Evolutionary conservation across 140 eudicot species (phyloP), one percentile per base, ranked within the genome.

Genomic region (Erigeron philadelphicus): DNA sequence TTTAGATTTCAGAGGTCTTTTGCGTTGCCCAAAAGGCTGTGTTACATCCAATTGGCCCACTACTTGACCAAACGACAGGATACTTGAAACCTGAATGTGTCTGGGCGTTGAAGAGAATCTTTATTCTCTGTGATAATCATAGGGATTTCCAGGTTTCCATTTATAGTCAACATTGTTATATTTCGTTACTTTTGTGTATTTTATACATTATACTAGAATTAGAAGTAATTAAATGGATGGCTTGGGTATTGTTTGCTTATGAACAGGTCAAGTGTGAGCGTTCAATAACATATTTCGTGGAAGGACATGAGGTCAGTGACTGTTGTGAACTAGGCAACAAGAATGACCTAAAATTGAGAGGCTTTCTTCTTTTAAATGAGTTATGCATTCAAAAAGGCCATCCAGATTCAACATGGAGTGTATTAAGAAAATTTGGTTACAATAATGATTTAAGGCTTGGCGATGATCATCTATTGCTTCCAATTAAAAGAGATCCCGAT

Each of bases 61-160:
- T 93, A n/a, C 89, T 93, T 77, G 98, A 93, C 67, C 98, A 89
- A n/a, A n/a, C n/a, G n/a, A n/a, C n/a, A n/a, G 67, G 96, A 93
- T 86, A 68, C 98, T 71, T 93, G 72, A 89, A 87, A 75, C 94
- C 98, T 11, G 75, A 93, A 59, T 93, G 98, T 70, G 87, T 89
- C 38, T 87, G 93, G 83, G 98, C 96, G 53, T 83, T 89, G 66
- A 93, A 93, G 72, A 82, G 98, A 63, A 93, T 93, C 74, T 93
- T 93, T 72, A 89, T 89, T 74, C 85, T 89, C n/a, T 93, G 96
- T 64, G 98, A 93, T 76, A 87, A 78, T 61, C 96, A 93, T 80
- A 79, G 88, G 74, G 98, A 93, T 72, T 93, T 89, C 73, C 98
- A 93, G 96, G 98, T 91, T 45, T 75, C 48, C 44, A 16, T 44